Base-by-base conservation (phyloP, 192 early-diverging fungal species). In the Pilaira anomala region DNA sequence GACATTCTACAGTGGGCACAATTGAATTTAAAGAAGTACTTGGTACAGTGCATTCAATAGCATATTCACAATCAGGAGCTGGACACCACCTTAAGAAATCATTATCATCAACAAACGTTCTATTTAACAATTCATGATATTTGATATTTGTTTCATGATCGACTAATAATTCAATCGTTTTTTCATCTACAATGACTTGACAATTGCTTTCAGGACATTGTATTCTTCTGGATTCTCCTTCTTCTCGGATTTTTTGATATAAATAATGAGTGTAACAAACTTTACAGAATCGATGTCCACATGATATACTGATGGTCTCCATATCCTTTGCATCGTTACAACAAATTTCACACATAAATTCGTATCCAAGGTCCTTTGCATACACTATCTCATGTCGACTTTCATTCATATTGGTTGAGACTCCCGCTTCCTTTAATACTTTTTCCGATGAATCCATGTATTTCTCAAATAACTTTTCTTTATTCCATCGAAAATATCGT, bases 61-160 rank as follows among this genome's bases (percentile, higher is more conserved):
- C 95, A 72, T 91, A 93, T 72, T 92, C 90, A 76, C 98, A 99
- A 69, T 94, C 91, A 21, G 94, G 94, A n/a, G 88, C 91, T 14
- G 96, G 95, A 64, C 98, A 99, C 95, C 95, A 99, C 28, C 85
- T 73, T 26, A 96, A 72, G 46, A 78, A 86, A 53, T 84, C 79
- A 48, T 85, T 81, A 70, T 98, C 96, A 62, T 93, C 92, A n/a
- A 99, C 95, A 81, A 90, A 99, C 11, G 90, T 91, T 52, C 93
- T 84, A 26, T 95, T 84, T 50, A 95, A 83, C 46, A 93, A 73
- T 25, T 76, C 73, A 9, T 78, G 76, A 66, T 93, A 94, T 66
- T 91, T 94, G 66, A 2, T 51, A 55, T 80, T 72, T 7, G 83
- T 78, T 7, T 77, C 57, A 18, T 75, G 75, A 21, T 69, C 60